These are phyloP conservation scores for Naganishia kalamii DNA, from an alignment of 768 basidiomycete genomes.

Conservation along the genomic window DNA sequence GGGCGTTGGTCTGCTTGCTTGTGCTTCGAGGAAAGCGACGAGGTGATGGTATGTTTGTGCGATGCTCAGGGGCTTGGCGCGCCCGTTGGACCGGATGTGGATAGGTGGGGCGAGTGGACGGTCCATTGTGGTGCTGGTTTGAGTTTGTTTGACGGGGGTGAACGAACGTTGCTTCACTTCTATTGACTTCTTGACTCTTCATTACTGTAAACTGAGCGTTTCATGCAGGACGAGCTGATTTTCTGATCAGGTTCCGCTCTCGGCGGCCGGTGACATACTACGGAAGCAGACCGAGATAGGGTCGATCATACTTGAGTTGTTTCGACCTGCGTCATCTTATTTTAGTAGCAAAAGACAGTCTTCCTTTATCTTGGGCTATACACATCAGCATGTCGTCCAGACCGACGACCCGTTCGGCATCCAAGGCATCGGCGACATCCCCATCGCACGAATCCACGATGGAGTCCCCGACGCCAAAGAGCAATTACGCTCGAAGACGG, in stretches of 20 bases:
- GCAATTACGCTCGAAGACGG: neutral
- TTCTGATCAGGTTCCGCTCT: neutral
- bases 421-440: neutral
- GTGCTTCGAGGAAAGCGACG: constrained; percentile 3
- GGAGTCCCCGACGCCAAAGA: constrained; percentile 10
- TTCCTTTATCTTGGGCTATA: neutral
- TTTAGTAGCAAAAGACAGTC: neutral
- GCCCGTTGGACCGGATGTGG: neutral
- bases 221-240: neutral
- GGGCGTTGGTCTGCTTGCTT: constrained; percentile 2
- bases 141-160: no score
- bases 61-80: neutral
- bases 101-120: constrained; percentile 19
- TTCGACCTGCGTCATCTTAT: neutral
- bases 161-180: no score
- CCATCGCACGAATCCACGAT: neutral
- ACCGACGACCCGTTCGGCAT: constrained; percentile 1
- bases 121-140: constrained; percentile 4
- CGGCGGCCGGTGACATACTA: neutral
- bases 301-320: neutral
- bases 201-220: neutral
- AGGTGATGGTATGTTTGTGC: constrained; percentile 17
- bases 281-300: neutral
- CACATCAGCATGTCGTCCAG: neutral
- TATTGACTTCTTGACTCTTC: no score